Evolutionary conservation across 441 rosid species (phyloP).

Genomic region (Hura crepitans): DNA sequence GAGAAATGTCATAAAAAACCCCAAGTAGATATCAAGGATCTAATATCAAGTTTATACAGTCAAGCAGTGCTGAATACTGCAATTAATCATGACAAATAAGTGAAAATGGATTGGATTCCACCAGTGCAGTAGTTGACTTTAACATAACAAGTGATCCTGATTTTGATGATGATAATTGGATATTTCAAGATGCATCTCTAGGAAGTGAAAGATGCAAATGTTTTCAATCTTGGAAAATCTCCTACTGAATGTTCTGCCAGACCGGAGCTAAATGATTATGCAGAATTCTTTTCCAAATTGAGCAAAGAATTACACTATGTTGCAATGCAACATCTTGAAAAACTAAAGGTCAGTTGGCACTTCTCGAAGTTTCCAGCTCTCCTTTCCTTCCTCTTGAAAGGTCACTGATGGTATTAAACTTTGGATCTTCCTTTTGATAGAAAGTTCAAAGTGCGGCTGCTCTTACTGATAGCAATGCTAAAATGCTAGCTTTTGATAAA

Average conservation of each 20-base stretch:
- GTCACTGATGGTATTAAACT: constrained; percentile 20
- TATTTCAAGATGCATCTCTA: constrained; percentile 48
- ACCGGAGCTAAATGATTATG: constrained; percentile 33
- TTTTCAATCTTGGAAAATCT: constrained; percentile 23
- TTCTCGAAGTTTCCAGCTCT: constrained; percentile 5
- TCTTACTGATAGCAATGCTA: constrained; percentile 35
- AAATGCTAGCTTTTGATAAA: constrained; percentile 34
- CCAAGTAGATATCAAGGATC: constrained; percentile 48
- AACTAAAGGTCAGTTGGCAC: constrained; percentile 44
- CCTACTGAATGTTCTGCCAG: constrained; percentile 22
- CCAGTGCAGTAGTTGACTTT: constrained; percentile 21
- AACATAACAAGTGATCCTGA: constrained; percentile 28
- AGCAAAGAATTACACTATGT: constrained; percentile 39
- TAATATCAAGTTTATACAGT: constrained; percentile 71
- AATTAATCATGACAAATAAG: constrained; percentile 28
- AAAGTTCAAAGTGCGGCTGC: constrained; percentile 33
- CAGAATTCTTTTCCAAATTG: constrained; percentile 48
- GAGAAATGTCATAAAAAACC: constrained; percentile 33
- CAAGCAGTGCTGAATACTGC: constrained; percentile 48
- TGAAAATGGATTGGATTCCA: constrained; percentile 31
- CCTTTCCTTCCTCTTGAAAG: not conserved
- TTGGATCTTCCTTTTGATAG: constrained; percentile 38
- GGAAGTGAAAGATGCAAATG: constrained; percentile 28
- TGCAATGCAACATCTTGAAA: constrained; percentile 40
- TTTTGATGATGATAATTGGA: constrained; percentile 65